Conservation (phyloP, 2,329 filamentous ascomycete genomes). For the Xylariales sp. region DNA sequence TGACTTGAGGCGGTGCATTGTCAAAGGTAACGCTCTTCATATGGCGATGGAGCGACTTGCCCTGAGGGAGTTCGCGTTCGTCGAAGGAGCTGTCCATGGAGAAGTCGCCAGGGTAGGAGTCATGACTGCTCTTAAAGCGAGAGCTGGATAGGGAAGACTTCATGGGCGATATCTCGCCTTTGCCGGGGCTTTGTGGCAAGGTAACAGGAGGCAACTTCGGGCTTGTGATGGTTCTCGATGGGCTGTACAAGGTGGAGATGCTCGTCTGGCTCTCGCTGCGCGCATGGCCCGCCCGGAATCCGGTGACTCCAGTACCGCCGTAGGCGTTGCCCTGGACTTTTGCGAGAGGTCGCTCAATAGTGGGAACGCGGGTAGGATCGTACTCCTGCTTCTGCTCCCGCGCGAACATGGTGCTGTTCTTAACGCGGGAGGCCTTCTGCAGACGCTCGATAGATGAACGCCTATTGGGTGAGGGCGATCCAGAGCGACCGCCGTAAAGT, state of each 20-base stretch:
- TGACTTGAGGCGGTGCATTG: constrained; percentile 85
- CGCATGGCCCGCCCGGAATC: constrained; percentile 46
- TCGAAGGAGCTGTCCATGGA: constrained; percentile 59
- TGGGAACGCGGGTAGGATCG: constrained; percentile 72
- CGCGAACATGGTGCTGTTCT: constrained; percentile 96
- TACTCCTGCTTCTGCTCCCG: constrained; percentile 91
- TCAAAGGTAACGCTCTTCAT: constrained; percentile 98
- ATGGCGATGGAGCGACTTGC: constrained; percentile 71
- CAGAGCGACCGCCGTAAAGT: constrained; percentile 51
- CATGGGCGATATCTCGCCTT: constrained; percentile 70
- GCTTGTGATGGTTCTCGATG: constrained; percentile 38
- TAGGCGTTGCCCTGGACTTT: constrained; percentile 71
- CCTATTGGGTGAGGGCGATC: constrained; percentile 68
- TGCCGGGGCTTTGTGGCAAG: constrained; percentile 54
- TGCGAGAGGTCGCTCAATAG: constrained; percentile 78
- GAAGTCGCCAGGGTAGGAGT: constrained; percentile 65
- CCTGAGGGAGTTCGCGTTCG: constrained; percentile 57
- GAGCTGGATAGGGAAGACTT: constrained; percentile 81
- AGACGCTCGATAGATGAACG: constrained; percentile 93
- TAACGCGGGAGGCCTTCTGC: constrained; percentile 90
- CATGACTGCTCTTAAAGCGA: constrained; percentile 64
- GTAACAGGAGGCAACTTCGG: constrained; percentile 16
- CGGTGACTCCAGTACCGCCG: constrained; percentile 51
- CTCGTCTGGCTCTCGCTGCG: constrained; percentile 56
- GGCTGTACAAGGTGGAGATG: constrained; percentile 50